These are phyloP conservation scores for Pseudogymnoascus sp. DNA, from an alignment of 2,329 filamentous ascomycete genomes.

Conservation along the genomic window DNA sequence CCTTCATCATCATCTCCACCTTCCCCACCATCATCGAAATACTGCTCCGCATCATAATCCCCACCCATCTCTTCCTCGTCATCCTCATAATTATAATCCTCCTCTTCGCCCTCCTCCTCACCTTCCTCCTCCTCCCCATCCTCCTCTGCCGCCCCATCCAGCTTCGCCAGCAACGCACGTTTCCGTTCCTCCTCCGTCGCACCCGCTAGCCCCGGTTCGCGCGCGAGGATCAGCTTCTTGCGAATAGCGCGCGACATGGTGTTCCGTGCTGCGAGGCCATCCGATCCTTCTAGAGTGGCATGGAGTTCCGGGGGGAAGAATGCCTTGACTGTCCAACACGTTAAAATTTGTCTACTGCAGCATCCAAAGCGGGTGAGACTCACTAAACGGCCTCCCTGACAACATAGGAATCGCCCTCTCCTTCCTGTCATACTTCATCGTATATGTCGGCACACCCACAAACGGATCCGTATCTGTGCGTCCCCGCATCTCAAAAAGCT, in stretches of 20 bases:
- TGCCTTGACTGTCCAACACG: constrained; percentile 36
- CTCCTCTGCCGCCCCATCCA: constrained; percentile 31
- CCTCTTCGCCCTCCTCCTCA: constrained; percentile 30
- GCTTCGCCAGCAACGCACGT: constrained; percentile 23
- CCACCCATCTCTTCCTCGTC: constrained; percentile 51
- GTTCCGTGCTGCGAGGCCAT: constrained; percentile 18
- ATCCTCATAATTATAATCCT: constrained; percentile 52
- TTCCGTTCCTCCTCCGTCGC: constrained; percentile 23
- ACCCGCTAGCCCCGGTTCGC: constrained; percentile 10
- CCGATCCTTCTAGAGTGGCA: constrained; percentile 39
- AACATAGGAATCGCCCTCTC: constrained; percentile 46
- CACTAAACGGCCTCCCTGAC: constrained; percentile 45
- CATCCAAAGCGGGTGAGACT: constrained; percentile 20
- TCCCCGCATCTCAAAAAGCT: constrained; percentile 20
- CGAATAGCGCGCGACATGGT: constrained; percentile 23
- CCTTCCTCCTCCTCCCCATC: constrained; percentile 34
- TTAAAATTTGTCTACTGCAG: constrained; percentile 9
- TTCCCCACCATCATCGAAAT: constrained; percentile 52
- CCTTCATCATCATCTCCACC: constrained; percentile 46
- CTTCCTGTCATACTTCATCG: constrained; percentile 48
- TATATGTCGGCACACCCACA: constrained; percentile 52
- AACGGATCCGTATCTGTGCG: constrained; percentile 48
- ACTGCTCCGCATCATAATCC: constrained; percentile 58
- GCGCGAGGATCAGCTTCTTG: constrained; percentile 24
- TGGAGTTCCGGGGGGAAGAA: constrained; percentile 53